Conservation (phyloP, 306 rosid species). For the Quercus wislizeni region DNA sequence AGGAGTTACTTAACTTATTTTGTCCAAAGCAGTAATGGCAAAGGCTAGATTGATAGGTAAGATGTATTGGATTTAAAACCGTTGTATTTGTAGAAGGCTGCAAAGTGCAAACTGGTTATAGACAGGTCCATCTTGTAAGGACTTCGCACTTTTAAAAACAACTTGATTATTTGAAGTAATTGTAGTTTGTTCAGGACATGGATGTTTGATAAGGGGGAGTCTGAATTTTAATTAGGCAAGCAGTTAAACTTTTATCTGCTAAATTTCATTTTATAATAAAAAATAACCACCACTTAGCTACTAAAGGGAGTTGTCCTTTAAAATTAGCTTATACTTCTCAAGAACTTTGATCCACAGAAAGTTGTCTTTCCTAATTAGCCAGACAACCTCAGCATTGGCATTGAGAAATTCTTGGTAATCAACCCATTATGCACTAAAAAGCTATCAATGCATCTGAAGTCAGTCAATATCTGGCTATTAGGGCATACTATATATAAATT, state of each 20-base stretch:
- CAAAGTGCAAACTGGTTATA: no score
- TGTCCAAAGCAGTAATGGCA: no score
- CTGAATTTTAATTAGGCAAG: neutral
- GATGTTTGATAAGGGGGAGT: neutral
- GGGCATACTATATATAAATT: neutral
- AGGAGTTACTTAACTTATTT: no score
- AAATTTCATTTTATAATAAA: neutral
- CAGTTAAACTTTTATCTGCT: neutral
- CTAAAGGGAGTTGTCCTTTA: neutral
- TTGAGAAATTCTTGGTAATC: neutral
- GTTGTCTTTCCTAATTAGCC: neutral
- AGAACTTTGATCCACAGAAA: neutral
- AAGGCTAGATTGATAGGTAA: no score
- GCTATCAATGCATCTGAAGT: no score
- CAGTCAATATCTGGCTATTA: no score
- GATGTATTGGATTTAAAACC: no score
- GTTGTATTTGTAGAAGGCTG: no score
- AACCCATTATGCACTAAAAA: neutral
- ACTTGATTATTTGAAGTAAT: no score
- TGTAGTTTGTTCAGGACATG: neutral
- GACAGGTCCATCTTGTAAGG: no score
- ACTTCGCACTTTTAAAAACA: no score
- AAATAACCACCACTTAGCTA: neutral
- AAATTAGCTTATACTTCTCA: neutral
- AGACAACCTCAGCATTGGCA: neutral